Evolutionary conservation across 176 grass and related monocot genomes (phyloP).

Genomic region (Raddia guianensis): DNA sequence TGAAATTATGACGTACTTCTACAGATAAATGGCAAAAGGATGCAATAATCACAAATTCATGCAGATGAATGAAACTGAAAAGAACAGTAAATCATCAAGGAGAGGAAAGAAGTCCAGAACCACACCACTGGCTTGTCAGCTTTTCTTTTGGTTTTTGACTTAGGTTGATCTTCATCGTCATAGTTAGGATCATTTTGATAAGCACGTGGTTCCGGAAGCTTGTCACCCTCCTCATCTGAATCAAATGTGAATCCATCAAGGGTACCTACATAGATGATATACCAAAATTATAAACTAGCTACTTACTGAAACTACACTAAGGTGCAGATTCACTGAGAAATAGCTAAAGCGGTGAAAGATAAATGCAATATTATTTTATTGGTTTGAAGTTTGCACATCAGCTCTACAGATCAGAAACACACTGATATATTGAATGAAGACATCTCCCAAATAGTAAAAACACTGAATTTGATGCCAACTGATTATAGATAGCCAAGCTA

Average conservation of each 20-base stretch:
- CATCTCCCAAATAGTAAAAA: conserved; percentile 12
- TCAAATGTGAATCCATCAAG: conserved; percentile 91
- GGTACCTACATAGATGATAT: conserved; percentile 59
- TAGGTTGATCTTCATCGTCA: conserved; percentile 64
- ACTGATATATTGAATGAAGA: background rate
- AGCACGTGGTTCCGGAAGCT: conserved; percentile 46
- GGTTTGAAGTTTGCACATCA: background rate
- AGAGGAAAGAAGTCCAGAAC: background rate
- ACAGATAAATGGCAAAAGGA: background rate
- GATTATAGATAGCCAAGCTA: background rate
- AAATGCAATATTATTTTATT: conserved; percentile 1
- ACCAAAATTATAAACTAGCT: conserved; percentile 3
- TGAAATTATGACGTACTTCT: background rate
- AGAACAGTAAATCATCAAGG: background rate
- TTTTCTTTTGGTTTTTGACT: conserved; percentile 76
- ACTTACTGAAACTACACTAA: conserved; percentile 13
- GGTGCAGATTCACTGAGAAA: conserved; percentile 11
- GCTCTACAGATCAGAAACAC: background rate
- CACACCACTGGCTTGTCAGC: conserved; percentile 48
- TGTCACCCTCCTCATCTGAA: conserved; percentile 83
- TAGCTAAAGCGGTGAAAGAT: conserved; percentile 14
- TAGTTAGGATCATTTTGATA: conserved; percentile 70
- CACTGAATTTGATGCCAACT: background rate
- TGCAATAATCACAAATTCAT: background rate
- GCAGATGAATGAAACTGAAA: background rate